Evolutionary conservation across 2,329 filamentous ascomycete genomes (phyloP), one percentile per base, ranked within the genome.

Genomic region (Neonectria neomacrospora): DNA sequence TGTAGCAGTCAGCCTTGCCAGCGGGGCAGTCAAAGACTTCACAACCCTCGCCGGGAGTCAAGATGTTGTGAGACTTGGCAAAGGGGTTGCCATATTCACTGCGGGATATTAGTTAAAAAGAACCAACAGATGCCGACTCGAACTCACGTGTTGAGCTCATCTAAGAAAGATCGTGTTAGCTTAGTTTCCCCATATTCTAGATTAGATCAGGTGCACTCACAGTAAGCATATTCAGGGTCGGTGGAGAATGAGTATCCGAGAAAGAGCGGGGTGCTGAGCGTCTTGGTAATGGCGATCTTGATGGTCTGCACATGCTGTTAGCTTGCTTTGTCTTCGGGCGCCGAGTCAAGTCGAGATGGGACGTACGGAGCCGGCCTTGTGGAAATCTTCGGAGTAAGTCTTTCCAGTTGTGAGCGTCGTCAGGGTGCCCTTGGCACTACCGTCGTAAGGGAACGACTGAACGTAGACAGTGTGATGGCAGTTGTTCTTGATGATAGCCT

Each of bases 71-170:
- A 54, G 70, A 64, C 58, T 63, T 60, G 39, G 75, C 75, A 51
- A 81, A 81, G 59, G 80, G 80, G 75, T 81, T 81, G 28, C 80
- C 80, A 26, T 51, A 80, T 67, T 79, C 62, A 32, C 67, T 70
- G 37, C 8, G 22, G 10, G 10, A 37, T 34, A 34, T 61, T 34
- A 54, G 30, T n/a, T 41, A 56, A 30, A 14, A 41, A 56, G 12
- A 39, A 22, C n/a, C 14, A 3, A 14, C 11, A n/a, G 3, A 16
- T 20, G 7, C 26, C 20, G 16, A 12, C 30, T 11, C 34, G 34
- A 41, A 64, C 70, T 72, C 51, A 64, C 68, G 77, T 75, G 79
- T 74, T 81, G 18, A 80, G 56, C 65, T 80, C 78, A 51, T 81
- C 79, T 80, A 30, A 1, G 51, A 3, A 42, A 41, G 1, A n/a